A percentile compares a stretch with the other conserved stretches of the same genome.
Evolutionary conservation across 345 rosid genomes (phyloP).

Genomic region (Crucihimalaya himalaica): DNA sequence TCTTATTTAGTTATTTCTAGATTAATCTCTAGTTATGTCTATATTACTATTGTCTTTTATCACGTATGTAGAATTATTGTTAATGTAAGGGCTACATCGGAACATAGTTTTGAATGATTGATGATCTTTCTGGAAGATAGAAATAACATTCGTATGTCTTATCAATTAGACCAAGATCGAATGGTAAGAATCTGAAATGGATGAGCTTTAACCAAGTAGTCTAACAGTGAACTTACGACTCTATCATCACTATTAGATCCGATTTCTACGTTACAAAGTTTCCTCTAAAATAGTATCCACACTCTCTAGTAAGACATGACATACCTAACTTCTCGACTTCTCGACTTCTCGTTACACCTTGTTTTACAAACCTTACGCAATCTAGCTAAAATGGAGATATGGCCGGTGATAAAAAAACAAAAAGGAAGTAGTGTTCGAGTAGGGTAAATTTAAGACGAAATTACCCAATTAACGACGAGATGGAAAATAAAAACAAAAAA

Average conservation of each 20-base stretch:
- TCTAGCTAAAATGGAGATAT: not conserved
- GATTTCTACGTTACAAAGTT: not conserved
- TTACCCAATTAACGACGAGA: not conserved
- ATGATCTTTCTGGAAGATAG: no score
- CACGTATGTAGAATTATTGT: not conserved
- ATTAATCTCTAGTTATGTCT: not conserved
- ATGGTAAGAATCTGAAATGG: not conserved
- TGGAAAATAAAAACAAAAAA: not conserved
- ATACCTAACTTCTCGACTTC: no score
- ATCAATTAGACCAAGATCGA: no score
- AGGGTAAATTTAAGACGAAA: not conserved
- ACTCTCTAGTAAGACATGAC: not conserved
- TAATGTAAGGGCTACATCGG: not conserved
- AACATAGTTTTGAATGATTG: no score
- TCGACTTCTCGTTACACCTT: not conserved
- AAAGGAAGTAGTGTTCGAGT: not conserved
- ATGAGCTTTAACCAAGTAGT: not conserved
- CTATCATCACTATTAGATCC: not conserved
- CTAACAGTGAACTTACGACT: not conserved
- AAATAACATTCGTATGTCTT: no score
- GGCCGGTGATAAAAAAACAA: not conserved
- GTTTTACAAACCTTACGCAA: not conserved
- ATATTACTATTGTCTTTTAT: not conserved
- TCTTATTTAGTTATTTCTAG: not conserved
- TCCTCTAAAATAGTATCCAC: not conserved